Evolutionary conservation across 1,139 yeast species (phyloP).

Genomic region (Cylindricascospora bacillispora): DNA sequence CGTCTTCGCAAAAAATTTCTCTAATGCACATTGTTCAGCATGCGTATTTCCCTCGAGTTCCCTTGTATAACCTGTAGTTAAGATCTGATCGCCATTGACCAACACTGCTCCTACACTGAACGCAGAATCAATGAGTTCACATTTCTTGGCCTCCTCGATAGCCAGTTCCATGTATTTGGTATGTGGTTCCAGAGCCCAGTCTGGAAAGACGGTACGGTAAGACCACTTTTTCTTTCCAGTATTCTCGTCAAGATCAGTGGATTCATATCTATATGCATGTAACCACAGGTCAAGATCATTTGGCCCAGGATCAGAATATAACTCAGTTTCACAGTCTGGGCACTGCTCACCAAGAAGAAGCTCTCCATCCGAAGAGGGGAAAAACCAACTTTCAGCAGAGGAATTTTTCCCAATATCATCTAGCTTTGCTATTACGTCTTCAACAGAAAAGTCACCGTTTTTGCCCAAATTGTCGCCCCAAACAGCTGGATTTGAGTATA

Average conservation of each 20-base stretch:
- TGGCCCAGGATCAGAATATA: slow-evolving; percentile 80
- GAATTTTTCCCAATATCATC: slow-evolving; percentile 57
- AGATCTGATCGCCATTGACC: slow-evolving; percentile 49
- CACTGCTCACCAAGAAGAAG: slow-evolving; percentile 47
- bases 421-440: slow-evolving; percentile 35
- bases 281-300: slow-evolving; percentile 80
- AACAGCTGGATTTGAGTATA: slow-evolving; percentile 57
- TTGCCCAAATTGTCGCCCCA: slow-evolving; percentile 73
- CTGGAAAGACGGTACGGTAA: slow-evolving; percentile 68
- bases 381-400: slow-evolving; percentile 57
- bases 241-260: slow-evolving; percentile 38
- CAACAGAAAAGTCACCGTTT: slow-evolving; percentile 36
- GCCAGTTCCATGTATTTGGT: slow-evolving; percentile 46
- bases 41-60: slow-evolving; percentile 94
- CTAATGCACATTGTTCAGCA: slow-evolving; percentile 92
- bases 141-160: slow-evolving; percentile 61
- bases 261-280: slow-evolving; percentile 73
- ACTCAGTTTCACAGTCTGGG: slow-evolving; percentile 51
- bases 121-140: slow-evolving; percentile 76
- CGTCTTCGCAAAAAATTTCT: slow-evolving; percentile 43
- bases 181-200: slow-evolving; percentile 67
- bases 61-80: slow-evolving; percentile 77
- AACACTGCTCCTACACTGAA: slow-evolving; percentile 90
- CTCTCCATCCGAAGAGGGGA: slow-evolving; percentile 46
- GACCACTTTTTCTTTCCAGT: slow-evolving; percentile 61